Percentiles rank a stretch among this genome's conserved stretches.
Evolutionary conservation across 169 alveolate genomes (phyloP).

Genomic region (Plasmodium blacklocki): DNA sequence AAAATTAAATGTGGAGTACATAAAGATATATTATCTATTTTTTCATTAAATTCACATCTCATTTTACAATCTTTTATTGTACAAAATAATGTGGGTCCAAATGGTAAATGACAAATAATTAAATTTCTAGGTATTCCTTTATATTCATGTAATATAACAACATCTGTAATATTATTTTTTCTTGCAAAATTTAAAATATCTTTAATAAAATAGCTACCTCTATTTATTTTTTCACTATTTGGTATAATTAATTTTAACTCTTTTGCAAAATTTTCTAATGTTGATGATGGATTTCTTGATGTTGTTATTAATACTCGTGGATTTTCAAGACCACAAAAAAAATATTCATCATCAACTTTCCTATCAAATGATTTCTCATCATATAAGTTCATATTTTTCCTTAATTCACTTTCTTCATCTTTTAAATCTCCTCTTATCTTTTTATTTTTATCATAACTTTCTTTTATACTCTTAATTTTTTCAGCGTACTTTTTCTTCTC

Average conservation of each 20-base stretch:
- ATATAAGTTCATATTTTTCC: conserved; percentile 87
- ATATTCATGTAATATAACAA: conserved; percentile 86
- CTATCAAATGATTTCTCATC: conserved; percentile 91
- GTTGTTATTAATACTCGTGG: conserved; percentile 98
- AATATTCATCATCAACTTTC: conserved; percentile 94
- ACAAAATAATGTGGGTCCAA: conserved; percentile 99
- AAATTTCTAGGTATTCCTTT: conserved; percentile 98
- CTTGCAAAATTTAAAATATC: conserved; percentile 95
- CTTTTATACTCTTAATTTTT: conserved; percentile 89
- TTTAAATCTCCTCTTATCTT: conserved; percentile 90
- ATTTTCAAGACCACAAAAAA: conserved; percentile 91
- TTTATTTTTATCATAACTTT: conserved; percentile 91
- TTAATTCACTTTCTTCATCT: conserved; percentile 85
- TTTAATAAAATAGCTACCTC: conserved; percentile 97
- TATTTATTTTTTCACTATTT: conserved; percentile 95
- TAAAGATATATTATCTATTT: conserved; percentile 96
- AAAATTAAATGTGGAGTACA: conserved; percentile 97
- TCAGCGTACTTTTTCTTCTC: conserved; percentile 90
- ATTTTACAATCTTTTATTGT: conserved; percentile 95
- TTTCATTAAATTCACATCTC: conserved; percentile 97
- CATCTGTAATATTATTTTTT: conserved; percentile 95
- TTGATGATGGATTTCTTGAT: conserved; percentile 95
- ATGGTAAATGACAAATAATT: conserved; percentile 98
- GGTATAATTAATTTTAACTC: conserved; percentile 96
- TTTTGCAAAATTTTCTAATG: conserved; percentile 96